Evolutionary conservation across 2,329 filamentous ascomycete species (phyloP).

Genomic region (Epichloe sylvatica): DNA sequence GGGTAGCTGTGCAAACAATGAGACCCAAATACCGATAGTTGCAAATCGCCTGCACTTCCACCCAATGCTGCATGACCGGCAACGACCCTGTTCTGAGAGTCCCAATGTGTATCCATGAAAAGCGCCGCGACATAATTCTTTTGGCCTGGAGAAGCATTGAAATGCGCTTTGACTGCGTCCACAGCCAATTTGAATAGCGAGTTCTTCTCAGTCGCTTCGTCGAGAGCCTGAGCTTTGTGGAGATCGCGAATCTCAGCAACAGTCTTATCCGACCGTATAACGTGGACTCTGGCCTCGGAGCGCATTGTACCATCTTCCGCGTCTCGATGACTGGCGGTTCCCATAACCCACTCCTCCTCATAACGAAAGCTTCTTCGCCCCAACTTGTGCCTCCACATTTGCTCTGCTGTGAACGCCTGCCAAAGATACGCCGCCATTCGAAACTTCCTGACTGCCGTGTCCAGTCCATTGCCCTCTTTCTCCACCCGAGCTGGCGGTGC

Average conservation of each 20-base stretch:
- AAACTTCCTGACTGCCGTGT: constrained; percentile 75
- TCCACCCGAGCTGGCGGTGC: constrained; percentile 60
- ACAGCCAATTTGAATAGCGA: constrained; percentile 65
- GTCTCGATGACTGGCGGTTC: constrained; percentile 66
- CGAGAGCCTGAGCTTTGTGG: constrained; percentile 64
- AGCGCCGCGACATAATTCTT: constrained; percentile 80
- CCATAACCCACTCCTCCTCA: constrained; percentile 88
- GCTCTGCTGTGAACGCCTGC: constrained; percentile 93
- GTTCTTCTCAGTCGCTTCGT: constrained; percentile 51
- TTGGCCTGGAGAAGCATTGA: constrained; percentile 60
- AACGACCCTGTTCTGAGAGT: constrained; percentile 53
- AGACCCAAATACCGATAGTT: constrained; percentile 82
- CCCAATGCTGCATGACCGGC: constrained; percentile 77
- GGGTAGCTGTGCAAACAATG: constrained; percentile 88
- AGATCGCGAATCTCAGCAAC: constrained; percentile 70
- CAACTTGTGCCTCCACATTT: constrained; percentile 83
- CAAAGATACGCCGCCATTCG: constrained; percentile 91
- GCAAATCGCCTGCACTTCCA: constrained; percentile 55
- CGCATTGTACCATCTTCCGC: constrained; percentile 58
- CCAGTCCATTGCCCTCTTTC: constrained; percentile 68
- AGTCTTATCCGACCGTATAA: constrained; percentile 72
- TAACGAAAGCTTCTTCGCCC: constrained; percentile 78
- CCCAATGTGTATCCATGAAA: constrained; percentile 82
- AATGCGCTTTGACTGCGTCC: constrained; percentile 65
- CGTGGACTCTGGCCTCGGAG: constrained; percentile 79